phyloP scores from a whole-genome alignment of 257 asterid genomes.

The Linderniella brevidens region DNA sequence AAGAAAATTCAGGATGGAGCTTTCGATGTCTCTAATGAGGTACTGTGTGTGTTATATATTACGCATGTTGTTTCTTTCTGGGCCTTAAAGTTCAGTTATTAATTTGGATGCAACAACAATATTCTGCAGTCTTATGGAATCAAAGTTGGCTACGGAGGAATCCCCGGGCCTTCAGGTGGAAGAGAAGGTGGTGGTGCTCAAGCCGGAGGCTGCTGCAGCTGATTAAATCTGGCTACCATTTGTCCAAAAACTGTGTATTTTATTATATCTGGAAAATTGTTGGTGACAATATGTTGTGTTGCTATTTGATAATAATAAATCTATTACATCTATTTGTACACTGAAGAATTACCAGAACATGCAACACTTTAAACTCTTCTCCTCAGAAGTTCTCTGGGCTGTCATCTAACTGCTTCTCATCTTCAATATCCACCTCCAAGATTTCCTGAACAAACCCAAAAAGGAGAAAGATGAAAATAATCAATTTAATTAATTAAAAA shows the following conservation, averaged over 20 bases:
- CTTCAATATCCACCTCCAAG: slow-evolving; percentile 88
- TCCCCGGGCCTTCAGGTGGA: slow-evolving; percentile 65
- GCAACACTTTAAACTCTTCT: no score
- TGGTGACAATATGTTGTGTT: no score
- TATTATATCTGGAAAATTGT: no score
- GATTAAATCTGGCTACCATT: slow-evolving; percentile 5
- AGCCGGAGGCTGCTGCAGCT: slow-evolving; percentile 87
- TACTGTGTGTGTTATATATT: slow-evolving; percentile 4
- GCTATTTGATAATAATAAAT: no score
- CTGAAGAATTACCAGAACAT: no score
- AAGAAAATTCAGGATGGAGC: slow-evolving; percentile 95
- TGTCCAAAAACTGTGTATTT: no score
- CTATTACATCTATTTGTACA: no score
- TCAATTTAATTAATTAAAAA: not conserved
- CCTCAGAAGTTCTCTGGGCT: slow-evolving; percentile 47
- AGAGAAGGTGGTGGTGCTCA: slow-evolving; percentile 61
- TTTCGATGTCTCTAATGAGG: slow-evolving; percentile 93
- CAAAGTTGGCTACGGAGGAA: slow-evolving; percentile 77
- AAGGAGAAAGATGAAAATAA: not conserved
- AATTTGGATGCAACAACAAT: no score
- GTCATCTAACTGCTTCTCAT: slow-evolving; percentile 88
- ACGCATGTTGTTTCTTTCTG: slow-evolving; percentile 9
- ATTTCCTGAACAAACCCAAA: slow-evolving; percentile 32
- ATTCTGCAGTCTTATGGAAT: slow-evolving; percentile 79
- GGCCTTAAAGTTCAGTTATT: no score